Base-by-base conservation (phyloP, 2,329 filamentous ascomycete genomes). In the Thielaviopsis euricoi region DNA sequence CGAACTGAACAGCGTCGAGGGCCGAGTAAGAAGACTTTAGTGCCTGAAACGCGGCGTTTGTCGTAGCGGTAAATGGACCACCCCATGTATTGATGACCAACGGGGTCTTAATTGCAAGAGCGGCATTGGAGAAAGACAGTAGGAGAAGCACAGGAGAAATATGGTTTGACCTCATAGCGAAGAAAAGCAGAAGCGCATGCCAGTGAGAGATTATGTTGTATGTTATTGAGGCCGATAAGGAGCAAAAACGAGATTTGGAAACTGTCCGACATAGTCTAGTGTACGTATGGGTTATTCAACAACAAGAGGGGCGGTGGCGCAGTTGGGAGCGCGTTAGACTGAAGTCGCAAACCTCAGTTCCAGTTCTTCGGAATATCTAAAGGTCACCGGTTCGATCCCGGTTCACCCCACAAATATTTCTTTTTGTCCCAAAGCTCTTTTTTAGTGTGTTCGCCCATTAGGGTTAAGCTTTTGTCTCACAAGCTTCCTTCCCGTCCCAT, bases 41-140 rank as follows among this genome's bases (percentile, higher is more conserved):
- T 10, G 70, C 63, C 19, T 66, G 59, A 62, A 73, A 78, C 2
- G 77, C 76, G 6, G 74, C 73, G 64, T 78, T 73, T 1, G 76
- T 79, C 22, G 76, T 76, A 1, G 69, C 71, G 2, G 71, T 75
- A 63, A 79, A 79, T 22, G 73, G 66, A 0, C 76, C 76, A 50
- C 72, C 72, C 77, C 77, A 80, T 6, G 77, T 80, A 65, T 79
- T 79, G 62, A 80, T 71, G 13, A 76, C 71, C 62, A 79, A 68
- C 2, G 76, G 76, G 6, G 77, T 65, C 6, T 46, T 37, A 5
- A 26, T 26, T 17, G 21, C 10, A 9, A 21, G 6, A 15, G 12
- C 19, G 13, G 19, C 13, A 3, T 29, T 10, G 21, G 33, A 3
- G 4, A 49, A 19, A 3, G 10, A 12, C 25, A 19, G 15, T 15